phyloP scores from a whole-genome alignment of 2,329 filamentous ascomycete species.

The Talaromyces sp. region DNA sequence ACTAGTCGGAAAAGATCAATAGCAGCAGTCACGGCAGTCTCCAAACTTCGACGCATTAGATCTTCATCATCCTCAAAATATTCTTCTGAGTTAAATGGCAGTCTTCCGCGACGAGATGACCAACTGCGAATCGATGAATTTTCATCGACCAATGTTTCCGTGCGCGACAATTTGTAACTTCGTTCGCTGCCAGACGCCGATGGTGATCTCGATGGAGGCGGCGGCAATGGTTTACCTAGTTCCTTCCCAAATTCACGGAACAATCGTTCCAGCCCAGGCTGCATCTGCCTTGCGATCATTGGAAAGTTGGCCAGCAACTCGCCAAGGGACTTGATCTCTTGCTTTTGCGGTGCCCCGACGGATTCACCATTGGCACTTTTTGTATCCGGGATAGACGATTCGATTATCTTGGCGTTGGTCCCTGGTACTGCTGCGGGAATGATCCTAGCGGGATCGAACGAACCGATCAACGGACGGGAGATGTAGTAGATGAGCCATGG shows the following conservation, averaged over 20 bases:
- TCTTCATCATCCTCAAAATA: conserved; percentile 90
- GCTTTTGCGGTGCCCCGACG: conserved; percentile 62
- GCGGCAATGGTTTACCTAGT: conserved; percentile 81
- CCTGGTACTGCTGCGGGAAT: conserved; percentile 62
- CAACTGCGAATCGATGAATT: conserved; percentile 37
- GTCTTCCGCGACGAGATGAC: conserved; percentile 38
- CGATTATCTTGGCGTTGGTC: conserved; percentile 37
- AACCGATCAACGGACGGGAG: conserved; percentile 81
- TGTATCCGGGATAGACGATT: conserved; percentile 25
- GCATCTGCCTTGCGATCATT: conserved; percentile 95
- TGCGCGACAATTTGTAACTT: conserved; percentile 26
- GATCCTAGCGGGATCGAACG: conserved; percentile 75
- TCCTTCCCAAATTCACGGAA: conserved; percentile 87
- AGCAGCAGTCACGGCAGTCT: conserved; percentile 87
- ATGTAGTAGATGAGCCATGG: conserved; percentile 98
- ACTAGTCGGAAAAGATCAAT: conserved; percentile 96
- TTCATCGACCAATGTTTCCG: conserved; percentile 43
- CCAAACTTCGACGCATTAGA: conserved; percentile 81
- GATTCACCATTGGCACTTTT: conserved; percentile 33
- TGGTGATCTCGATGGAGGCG: conserved; percentile 58
- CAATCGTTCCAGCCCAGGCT: conserved; percentile 82
- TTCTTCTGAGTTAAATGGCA: conserved; percentile 63
- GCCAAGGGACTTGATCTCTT: conserved; percentile 86
- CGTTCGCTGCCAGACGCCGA: conserved; percentile 58
- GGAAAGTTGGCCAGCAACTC: conserved; percentile 91